Base-by-base conservation (phyloP, 2,329 filamentous ascomycete species). In the Aspergillus uvarum region DNA sequence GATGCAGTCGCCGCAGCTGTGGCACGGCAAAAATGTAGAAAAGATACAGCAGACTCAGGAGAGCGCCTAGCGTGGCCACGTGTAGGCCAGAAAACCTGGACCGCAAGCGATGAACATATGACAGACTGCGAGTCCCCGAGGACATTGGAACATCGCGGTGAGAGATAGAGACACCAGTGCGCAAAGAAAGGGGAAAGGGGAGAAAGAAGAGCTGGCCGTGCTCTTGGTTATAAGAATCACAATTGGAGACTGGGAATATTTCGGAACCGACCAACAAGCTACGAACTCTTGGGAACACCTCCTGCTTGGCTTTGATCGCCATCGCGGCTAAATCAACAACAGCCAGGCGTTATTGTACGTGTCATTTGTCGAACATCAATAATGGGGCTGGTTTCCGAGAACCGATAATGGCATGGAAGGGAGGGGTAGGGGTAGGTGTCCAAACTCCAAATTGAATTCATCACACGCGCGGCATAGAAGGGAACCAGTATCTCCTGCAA, bases 21-120 rank as follows among this genome's bases (percentile, higher is more conserved):
- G 67, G 64, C 1, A 66, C 24, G 11, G 35, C 64, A 19, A 68
- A 67, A 21, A 61, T 22, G 24, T 61, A 63, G 48, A 67, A 63
- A 3, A 68, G 58, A 21, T 67, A 68, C 11, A 63, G 42, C 3
- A 67, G 56, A 44, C 63, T 60, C 11, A 60, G 12, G n/a, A 57
- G 12, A 16, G 58, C 60, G 31, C 56, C 58, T n/a, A 54, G 21
- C 42, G 51, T 50, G 14, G 47, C 51, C 7, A 60, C 26, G 22
- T 59, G 59, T 24, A 60, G 11, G 42, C 55, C 32, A 16, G 60
- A 58, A 29, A 51, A 48, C 42, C 61, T 54, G 32, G 58, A 56
- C 47, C 48, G 58, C 49, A 51, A 42, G 35, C 56, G 63, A 56
- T 49, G 56, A 49, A 57, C 51, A 54, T 42, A 52, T 14, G 54